These are phyloP conservation scores for Paramecium caudatum DNA, from an alignment of 73 alveolate genomes.

Conservation along the genomic window DNA sequence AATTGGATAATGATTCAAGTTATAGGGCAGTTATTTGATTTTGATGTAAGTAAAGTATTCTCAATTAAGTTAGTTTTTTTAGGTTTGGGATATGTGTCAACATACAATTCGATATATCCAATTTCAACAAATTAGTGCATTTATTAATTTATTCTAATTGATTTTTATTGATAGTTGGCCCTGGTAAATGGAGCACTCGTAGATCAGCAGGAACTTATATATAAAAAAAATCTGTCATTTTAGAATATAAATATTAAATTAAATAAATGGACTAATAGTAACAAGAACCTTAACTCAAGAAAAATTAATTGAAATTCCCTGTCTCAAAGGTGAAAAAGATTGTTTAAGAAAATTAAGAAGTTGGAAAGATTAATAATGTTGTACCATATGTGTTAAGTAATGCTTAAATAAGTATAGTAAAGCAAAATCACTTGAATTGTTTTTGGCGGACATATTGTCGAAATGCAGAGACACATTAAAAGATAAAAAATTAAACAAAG, in stretches of 20 bases:
- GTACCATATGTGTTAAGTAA: slow-evolving; percentile 66
- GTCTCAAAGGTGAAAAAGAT: slow-evolving; percentile 59
- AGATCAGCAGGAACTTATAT: slow-evolving; percentile 39
- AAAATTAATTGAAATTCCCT: slow-evolving; percentile 64
- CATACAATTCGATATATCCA: slow-evolving; percentile 10
- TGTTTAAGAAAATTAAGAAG: slow-evolving; percentile 58
- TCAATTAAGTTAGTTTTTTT: neutral
- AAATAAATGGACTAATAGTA: neutral
- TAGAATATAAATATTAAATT: neutral
- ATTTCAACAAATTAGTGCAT: neutral
- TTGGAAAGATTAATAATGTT: slow-evolving; percentile 61
- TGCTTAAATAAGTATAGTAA: neutral
- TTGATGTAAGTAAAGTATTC: slow-evolving; percentile 52
- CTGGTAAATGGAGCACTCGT: neutral
- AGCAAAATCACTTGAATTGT: slow-evolving; percentile 66
- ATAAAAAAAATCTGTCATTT: slow-evolving; percentile 41
- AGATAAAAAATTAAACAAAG: slow-evolving; percentile 35
- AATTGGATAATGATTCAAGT: neutral
- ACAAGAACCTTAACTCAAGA: neutral
- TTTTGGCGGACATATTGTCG: slow-evolving; percentile 19
- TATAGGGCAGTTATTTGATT: neutral
- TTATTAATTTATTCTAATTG: neutral
- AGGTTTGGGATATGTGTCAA: neutral
- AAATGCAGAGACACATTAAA: slow-evolving; percentile 7
- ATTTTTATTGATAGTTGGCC: neutral